Base-by-base conservation (phyloP, 2,329 filamentous ascomycete genomes). In the Acarospora socialis region DNA sequence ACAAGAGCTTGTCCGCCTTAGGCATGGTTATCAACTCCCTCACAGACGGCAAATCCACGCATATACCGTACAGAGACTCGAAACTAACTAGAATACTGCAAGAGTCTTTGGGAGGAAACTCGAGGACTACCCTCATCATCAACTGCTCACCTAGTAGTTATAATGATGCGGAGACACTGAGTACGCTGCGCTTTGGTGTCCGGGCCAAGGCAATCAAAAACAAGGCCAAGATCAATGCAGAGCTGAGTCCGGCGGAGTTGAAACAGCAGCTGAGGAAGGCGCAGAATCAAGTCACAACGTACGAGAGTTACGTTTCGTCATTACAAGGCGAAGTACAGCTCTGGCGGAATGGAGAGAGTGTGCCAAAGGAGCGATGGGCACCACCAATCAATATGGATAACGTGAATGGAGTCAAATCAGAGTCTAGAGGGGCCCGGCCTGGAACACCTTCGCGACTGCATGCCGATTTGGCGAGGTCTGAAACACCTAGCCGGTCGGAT, bases 131-230 rank as follows among this genome's bases (percentile, higher is more conserved):
- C 0, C 69, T 98, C 39, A 94, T 98, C 49, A 92, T 98, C 66
- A 95, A 95, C 57, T 94, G 86, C 56, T 95, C 90, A n/a, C 90
- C 90, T 2, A 92, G 82, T 61, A 93, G 83, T 53, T 95, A 95
- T 65, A 95, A 98, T 64, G 87, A 94, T 60, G 74, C 77, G 33
- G 90, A 98, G 62, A 95, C 90, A 0, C 61, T 95, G 29, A 79
- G 84, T 43, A 98, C 90, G 1, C 61, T 98, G 38, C 74, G 86
- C 27, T 98, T 95, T 52, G 90, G 90, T 64, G 92, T 90, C 59
- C 70, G 90, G 53, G 90, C 90, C 36, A 98, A 98, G 66, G 81
- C 83, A 0, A 98, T 98, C 65, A 94, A 95, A 77, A 95, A 95
- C 66, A 95, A 95, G 69, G 90, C 90, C 58, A 98, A 95, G 77